Percentiles rank a stretch among this genome's conserved stretches.
phyloP scores from a whole-genome alignment of 1,284 basidiomycete species.

The Ustilago shanxiensis region DNA sequence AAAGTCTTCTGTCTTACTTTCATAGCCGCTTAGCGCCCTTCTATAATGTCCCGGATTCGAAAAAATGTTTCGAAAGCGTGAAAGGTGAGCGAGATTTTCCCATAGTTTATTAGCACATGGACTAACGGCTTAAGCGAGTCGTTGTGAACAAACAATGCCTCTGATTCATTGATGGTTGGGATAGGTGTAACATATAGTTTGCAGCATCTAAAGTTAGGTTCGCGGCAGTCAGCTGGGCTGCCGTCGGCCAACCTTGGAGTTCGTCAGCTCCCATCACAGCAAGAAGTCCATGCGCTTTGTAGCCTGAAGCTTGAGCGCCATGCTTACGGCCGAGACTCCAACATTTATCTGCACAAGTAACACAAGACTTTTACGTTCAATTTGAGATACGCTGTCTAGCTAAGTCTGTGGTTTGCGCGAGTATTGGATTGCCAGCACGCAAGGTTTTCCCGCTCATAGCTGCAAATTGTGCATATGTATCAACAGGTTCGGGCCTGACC shows the following conservation, averaged over 20 bases:
- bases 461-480: slow-evolving; percentile 3
- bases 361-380: no score
- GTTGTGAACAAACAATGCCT: slow-evolving; percentile 2
- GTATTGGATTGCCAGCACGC: no score
- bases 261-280: not conserved
- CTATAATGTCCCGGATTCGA: no score
- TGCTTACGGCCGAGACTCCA: not conserved
- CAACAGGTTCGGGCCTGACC: not conserved
- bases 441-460: no score
- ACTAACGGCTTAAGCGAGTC: slow-evolving; percentile 3
- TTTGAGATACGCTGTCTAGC: no score
- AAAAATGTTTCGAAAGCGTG: not conserved
- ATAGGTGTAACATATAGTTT: not conserved
- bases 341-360: not conserved
- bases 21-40: not conserved
- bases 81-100: slow-evolving; percentile 3
- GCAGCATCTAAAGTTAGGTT: not conserved
- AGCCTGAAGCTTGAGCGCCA: not conserved
- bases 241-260: not conserved
- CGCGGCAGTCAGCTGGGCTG: not conserved
- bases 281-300: not conserved
- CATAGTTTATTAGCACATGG: slow-evolving; percentile 1
- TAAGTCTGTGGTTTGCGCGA: no score
- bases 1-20: not conserved
- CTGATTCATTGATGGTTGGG: no score